Evolutionary conservation across 208 protist species (phyloP), one percentile per base, ranked within the genome.

Genomic region (Leishmania braziliensis): DNA sequence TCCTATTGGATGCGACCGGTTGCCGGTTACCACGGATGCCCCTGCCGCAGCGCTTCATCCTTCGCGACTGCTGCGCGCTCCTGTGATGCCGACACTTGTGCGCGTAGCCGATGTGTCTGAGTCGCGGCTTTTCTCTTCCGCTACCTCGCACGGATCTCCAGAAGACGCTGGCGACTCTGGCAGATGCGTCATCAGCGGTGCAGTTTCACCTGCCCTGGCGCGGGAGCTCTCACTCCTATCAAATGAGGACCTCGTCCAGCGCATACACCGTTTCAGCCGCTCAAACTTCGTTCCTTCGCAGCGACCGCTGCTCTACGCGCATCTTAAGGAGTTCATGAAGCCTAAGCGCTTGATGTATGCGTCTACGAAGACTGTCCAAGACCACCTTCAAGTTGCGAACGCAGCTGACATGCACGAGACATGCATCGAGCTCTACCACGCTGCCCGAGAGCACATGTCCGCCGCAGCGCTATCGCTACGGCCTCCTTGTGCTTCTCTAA

Each of bases 231-330:
- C 84, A 12, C 68, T 90, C 9, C 63, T 93, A 50, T 84, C 89
- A 12, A 65, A 69, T 23, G 91, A 93, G 26, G 88, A 88, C 46
- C 86, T 96, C 53, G 68, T 78, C 14, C 89, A 86, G 53, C 89
- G 90, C 26, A 48, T 96, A 14, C 84, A 94, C 75, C 86, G 87
- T 8, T 96, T 95, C 80, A 96, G 93, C 68, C 88, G 90, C 43
- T 81, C 83, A 10, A 91, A 92, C 77, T 93, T 95, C 84, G 86
- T 86, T 43, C 69, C 53, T 0, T 79, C 68, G 6, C 86, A 93
- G 51, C 82, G 83, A 6, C 79, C 78, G 4, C 71, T 84, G 43
- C 86, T 93, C 18, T 88, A 90, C 77, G 90, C 88, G 4, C 84
- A 92, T 63, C 81, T 96, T 12, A 68, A 71, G 48, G 90, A 95